Evolutionary conservation across 2,329 filamentous ascomycete genomes (phyloP).

Genomic region (Xylariaceae sp.): DNA sequence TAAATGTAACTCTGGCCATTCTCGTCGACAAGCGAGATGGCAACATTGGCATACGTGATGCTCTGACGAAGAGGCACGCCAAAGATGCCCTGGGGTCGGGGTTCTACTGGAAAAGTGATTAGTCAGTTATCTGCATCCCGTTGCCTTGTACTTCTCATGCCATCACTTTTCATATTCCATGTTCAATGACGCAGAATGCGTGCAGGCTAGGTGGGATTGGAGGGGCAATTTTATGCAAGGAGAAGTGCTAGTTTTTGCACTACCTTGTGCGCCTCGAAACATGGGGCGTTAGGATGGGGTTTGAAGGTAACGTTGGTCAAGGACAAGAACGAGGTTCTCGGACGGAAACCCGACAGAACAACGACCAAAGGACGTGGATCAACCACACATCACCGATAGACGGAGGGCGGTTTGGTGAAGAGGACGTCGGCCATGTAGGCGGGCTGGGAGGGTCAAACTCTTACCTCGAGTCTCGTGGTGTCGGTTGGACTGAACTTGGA

Average conservation of each 20-base stretch:
- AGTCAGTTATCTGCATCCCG: conserved; percentile 18
- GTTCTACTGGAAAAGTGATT: conserved; percentile 35
- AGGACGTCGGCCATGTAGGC: conserved; percentile 4
- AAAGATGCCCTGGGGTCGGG: conserved; percentile 71
- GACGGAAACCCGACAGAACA: neutral
- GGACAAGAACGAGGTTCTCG: neutral
- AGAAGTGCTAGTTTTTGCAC: neutral
- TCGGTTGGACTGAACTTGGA: conserved; percentile 65
- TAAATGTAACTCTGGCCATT: conserved; percentile 95
- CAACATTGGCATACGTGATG: conserved; percentile 96
- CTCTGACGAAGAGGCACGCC: conserved; percentile 88
- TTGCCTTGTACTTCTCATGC: conserved; percentile 5
- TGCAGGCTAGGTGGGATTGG: neutral
- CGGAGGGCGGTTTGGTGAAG: neutral
- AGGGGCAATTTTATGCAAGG: neutral
- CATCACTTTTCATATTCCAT: conserved; percentile 12
- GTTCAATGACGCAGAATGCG: neutral
- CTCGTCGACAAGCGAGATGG: conserved; percentile 91
- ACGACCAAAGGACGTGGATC: neutral
- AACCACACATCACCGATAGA: neutral
- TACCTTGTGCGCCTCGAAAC: neutral
- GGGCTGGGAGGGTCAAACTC: conserved; percentile 25
- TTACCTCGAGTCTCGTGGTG: conserved; percentile 54
- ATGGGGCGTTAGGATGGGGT: conserved; percentile 1
- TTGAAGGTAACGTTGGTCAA: neutral